phyloP scores from a whole-genome alignment of 768 basidiomycete genomes.

The Scleroderma citrinum region DNA sequence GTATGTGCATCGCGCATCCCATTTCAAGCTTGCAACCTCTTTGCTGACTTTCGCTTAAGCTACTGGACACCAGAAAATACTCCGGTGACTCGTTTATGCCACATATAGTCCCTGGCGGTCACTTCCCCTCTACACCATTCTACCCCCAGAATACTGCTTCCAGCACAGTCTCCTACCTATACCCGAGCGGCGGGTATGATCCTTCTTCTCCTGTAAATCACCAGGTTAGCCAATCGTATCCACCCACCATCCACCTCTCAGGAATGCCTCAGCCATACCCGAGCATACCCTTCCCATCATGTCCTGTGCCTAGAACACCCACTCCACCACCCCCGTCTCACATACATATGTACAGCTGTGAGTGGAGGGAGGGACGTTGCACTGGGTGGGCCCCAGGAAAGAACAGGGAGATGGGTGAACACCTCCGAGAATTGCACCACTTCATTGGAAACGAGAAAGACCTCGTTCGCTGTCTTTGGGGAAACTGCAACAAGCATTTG shows the following conservation, averaged over 20 bases:
- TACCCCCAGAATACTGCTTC: not conserved
- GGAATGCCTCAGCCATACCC: not conserved
- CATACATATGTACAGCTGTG: constrained; percentile 17
- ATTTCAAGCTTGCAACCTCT: not conserved
- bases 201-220: not conserved
- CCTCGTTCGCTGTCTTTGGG: constrained; percentile 19
- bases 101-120: too few relatives aligned
- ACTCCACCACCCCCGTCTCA: not conserved
- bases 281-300: not conserved
- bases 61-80: not conserved
- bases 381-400: constrained; percentile 20
- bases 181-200: not conserved
- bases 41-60: not conserved
- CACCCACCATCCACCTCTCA: not conserved
- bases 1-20: not conserved
- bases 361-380: constrained; percentile 17
- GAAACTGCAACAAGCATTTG: constrained; percentile 14
- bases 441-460: constrained; percentile 26
- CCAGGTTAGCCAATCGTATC: not conserved
- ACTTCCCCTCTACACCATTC: not conserved
- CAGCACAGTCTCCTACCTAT: too few relatives aligned
- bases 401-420: constrained; percentile 27
- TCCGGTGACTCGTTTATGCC: not conserved
- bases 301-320: not conserved
- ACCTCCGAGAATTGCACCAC: constrained; percentile 13